Evolutionary conservation across 169 alveolate species (phyloP).

Genomic region (Eimeria nieschulzi): DNA sequence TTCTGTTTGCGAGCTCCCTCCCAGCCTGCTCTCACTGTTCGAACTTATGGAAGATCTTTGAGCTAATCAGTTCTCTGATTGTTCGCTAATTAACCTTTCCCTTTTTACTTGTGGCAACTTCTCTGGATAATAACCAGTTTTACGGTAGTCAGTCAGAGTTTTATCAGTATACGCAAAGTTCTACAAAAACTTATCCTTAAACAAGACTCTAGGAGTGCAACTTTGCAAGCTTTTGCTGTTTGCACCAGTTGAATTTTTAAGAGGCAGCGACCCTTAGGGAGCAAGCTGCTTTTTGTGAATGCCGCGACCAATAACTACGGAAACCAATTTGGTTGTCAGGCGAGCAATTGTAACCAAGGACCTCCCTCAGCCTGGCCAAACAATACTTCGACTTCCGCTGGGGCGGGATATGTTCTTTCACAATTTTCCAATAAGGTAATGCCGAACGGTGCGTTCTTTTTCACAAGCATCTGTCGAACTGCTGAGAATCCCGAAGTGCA

Average conservation of each 20-base stretch:
- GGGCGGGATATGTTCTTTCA: neutral
- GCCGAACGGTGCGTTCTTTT: neutral
- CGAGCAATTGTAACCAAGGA: conserved; percentile 14
- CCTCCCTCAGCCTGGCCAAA: conserved; percentile 48
- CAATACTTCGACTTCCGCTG: neutral
- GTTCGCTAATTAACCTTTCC: neutral
- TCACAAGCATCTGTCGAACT: neutral
- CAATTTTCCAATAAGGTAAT: neutral
- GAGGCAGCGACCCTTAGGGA: too few species aligned
- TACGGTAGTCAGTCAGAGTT: too few species aligned
- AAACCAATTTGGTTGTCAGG: too few species aligned
- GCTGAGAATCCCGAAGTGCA: neutral
- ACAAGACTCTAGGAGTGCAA: too few species aligned
- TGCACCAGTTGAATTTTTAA: too few species aligned
- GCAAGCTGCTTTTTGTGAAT: too few species aligned
- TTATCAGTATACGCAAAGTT: too few species aligned
- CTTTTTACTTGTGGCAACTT: too few species aligned
- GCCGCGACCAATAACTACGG: too few species aligned
- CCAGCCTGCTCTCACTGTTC: conserved; percentile 67
- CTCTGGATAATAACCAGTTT: too few species aligned
- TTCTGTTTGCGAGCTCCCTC: conserved; percentile 70
- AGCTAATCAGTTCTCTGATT: neutral
- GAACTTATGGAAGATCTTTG: conserved; percentile 66
- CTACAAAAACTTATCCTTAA: too few species aligned
- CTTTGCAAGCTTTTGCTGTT: too few species aligned